These are phyloP conservation scores for Corylus heterophylla DNA, from an alignment of 306 rosid species.

Conservation along the genomic window DNA sequence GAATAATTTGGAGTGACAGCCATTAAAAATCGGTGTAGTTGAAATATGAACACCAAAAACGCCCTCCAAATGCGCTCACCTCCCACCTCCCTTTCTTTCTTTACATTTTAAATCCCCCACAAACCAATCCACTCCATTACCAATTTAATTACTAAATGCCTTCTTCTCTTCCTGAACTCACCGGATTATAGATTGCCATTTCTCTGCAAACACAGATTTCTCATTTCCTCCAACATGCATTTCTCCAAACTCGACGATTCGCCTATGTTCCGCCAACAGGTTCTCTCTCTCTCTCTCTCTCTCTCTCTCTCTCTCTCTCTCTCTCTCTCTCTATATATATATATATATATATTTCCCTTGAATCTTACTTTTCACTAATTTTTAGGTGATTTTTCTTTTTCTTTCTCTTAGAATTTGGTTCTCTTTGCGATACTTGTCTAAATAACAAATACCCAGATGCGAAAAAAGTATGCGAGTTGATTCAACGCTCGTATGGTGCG, in stretches of 20 bases:
- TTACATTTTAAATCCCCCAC: neutral
- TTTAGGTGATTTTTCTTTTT: no score
- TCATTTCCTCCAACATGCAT: slow-evolving; percentile 33
- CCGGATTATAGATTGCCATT: neutral
- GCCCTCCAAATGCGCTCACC: slow-evolving; percentile 41
- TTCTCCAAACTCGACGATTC: slow-evolving; percentile 57
- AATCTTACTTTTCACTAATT: no score
- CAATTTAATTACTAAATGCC: neutral
- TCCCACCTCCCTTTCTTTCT: neutral
- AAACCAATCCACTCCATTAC: neutral
- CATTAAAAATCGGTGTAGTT: slow-evolving; percentile 42
- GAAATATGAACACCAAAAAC: slow-evolving; percentile 33
- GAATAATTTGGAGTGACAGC: slow-evolving; percentile 32
- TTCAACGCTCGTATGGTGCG: no score
- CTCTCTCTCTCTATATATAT: neutral
- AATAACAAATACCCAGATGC: no score
- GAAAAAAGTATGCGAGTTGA: no score
- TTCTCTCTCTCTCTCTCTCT: neutral
- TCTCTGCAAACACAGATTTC: slow-evolving; percentile 10
- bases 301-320: neutral
- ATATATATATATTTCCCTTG: neutral
- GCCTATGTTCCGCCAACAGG: slow-evolving; percentile 67
- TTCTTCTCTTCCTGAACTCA: neutral
- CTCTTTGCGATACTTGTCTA: no score
- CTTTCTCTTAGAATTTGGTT: no score